Conservation (phyloP, 2,329 filamentous ascomycete genomes). For the Paecilomyces fulvus region DNA sequence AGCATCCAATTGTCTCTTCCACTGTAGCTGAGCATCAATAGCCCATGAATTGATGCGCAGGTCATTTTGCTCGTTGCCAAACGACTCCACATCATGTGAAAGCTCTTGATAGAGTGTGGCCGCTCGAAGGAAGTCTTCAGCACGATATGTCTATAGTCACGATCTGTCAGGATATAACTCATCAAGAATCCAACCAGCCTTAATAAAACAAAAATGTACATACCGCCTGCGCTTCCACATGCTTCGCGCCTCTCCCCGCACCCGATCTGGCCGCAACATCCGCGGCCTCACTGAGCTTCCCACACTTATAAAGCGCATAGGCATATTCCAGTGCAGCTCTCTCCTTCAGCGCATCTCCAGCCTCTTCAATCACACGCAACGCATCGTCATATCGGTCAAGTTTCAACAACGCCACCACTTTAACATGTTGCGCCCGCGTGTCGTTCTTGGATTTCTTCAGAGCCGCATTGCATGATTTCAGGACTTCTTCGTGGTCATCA, state of each 20-base stretch:
- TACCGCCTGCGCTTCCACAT: constrained; percentile 56
- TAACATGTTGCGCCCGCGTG: constrained; percentile 49
- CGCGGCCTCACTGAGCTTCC: constrained; percentile 47
- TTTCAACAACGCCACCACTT: constrained; percentile 53
- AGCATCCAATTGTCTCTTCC: constrained; percentile 45
- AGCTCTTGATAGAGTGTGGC: constrained; percentile 48
- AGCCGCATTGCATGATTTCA: constrained; percentile 49
- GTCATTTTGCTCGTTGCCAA: constrained; percentile 48
- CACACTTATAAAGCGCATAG: constrained; percentile 56
- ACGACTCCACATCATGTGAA: constrained; percentile 28
- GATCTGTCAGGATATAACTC: neutral
- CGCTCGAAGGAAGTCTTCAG: constrained; percentile 50
- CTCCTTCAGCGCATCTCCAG: constrained; percentile 46
- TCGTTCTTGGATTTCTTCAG: constrained; percentile 52
- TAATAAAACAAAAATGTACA: constrained; percentile 11
- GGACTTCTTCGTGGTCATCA: constrained; percentile 54
- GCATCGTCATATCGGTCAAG: constrained; percentile 57
- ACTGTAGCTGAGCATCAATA: constrained; percentile 54
- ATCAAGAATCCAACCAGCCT: neutral
- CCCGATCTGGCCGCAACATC: constrained; percentile 38
- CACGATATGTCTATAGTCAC: constrained; percentile 41
- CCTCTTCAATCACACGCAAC: constrained; percentile 46
- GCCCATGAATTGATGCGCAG: constrained; percentile 54
- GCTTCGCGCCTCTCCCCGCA: constrained; percentile 44
- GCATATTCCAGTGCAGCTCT: constrained; percentile 51